Evolutionary conservation across 306 rosid species (phyloP).

Genomic region (Hippophae tibetana): DNA sequence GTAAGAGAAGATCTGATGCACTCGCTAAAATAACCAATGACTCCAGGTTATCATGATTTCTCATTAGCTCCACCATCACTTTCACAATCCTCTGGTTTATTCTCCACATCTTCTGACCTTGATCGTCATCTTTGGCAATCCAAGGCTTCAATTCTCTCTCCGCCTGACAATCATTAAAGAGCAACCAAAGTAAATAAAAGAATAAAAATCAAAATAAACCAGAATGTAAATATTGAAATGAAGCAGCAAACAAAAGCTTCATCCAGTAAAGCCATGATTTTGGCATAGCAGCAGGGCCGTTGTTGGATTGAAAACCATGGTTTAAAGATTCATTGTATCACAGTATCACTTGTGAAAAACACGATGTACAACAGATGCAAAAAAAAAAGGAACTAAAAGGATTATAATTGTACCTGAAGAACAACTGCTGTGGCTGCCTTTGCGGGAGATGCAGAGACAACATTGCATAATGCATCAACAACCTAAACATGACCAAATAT

Average conservation of each 20-base stretch:
- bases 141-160: conserved; percentile 91
- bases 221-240: conserved; percentile 11
- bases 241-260: conserved; percentile 9
- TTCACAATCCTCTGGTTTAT: conserved; percentile 84
- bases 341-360: too few relatives aligned
- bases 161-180: conserved; percentile 53
- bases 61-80: conserved; percentile 86
- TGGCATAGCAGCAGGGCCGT: neutral
- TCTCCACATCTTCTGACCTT: conserved; percentile 93
- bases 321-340: too few relatives aligned
- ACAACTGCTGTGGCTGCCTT: conserved; percentile 92
- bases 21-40: conserved; percentile 87
- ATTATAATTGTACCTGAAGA: conserved; percentile 55
- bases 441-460: conserved; percentile 79
- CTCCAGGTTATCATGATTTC: conserved; percentile 74
- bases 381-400: neutral
- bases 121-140: conserved; percentile 95
- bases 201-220: conserved; percentile 16
- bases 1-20: conserved; percentile 84
- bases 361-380: neutral
- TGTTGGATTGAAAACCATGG: neutral
- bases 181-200: conserved; percentile 31
- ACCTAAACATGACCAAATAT: conserved; percentile 38
- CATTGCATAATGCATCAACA: conserved; percentile 93
- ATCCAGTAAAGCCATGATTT: conserved; percentile 2